phyloP scores from a whole-genome alignment of 2,329 filamentous ascomycete species.

The Colletotrichum phormii region DNA sequence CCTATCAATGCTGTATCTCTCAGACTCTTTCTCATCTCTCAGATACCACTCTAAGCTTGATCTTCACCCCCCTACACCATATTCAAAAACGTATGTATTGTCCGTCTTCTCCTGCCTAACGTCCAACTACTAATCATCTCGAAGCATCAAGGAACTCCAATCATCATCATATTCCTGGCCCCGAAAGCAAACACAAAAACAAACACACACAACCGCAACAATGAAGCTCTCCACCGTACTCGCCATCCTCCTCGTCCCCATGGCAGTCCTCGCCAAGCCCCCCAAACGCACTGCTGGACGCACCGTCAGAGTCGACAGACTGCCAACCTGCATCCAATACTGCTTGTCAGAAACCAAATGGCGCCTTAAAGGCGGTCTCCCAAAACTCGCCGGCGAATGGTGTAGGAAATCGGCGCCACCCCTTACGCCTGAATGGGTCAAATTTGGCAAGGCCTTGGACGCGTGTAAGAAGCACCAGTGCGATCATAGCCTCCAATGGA shows the following conservation, averaged over 20 bases:
- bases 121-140: background rate
- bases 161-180: background rate
- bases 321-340: background rate
- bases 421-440: background rate
- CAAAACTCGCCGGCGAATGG: background rate
- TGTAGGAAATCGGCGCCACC: background rate
- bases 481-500: background rate
- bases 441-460: background rate
- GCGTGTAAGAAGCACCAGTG: conserved; percentile 2
- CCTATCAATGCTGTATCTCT: background rate
- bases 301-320: background rate
- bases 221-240: background rate
- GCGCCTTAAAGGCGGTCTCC: background rate
- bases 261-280: background rate
- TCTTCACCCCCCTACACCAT: background rate
- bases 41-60: background rate
- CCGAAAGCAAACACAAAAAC: background rate
- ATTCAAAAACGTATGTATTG: background rate
- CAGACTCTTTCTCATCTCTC: background rate
- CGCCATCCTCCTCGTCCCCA: background rate
- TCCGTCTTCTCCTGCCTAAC: background rate
- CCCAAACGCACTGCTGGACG: background rate
- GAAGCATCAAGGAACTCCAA: accelerated
- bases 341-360: conserved; percentile 2
- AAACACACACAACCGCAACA: background rate